phyloP scores from a whole-genome alignment of 345 rosid species.

The Anacardium occidentale region DNA sequence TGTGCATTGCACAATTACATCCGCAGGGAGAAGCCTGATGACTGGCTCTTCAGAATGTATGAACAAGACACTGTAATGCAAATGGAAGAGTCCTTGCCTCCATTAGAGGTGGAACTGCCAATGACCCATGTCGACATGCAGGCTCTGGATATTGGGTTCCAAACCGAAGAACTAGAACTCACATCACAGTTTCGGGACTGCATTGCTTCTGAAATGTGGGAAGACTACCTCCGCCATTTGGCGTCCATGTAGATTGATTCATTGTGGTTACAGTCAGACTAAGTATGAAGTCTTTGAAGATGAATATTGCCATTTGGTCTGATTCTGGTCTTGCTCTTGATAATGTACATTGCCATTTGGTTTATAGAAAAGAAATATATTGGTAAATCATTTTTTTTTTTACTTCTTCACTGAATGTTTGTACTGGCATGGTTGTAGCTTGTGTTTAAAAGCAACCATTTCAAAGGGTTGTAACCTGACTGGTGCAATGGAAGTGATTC shows the following conservation, averaged over 20 bases:
- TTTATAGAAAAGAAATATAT: constrained; percentile 26
- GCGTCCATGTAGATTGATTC: constrained; percentile 40
- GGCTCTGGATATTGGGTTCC: constrained; percentile 38
- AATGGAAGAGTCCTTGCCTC: constrained; percentile 39
- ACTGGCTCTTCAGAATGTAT: constrained; percentile 54
- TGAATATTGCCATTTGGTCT: constrained; percentile 22
- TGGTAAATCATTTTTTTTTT: neutral
- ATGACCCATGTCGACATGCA: constrained; percentile 33
- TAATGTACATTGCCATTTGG: constrained; percentile 32
- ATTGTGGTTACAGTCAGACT: constrained; percentile 24
- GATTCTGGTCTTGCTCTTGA: constrained; percentile 22
- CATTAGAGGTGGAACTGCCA: constrained; percentile 38
- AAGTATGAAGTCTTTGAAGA: constrained; percentile 26
- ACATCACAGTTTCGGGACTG: constrained; percentile 63
- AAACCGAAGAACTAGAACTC: constrained; percentile 39
- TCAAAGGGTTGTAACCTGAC: neutral
- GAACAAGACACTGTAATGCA: constrained; percentile 37
- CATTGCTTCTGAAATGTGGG: constrained; percentile 66
- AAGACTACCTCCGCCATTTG: constrained; percentile 51
- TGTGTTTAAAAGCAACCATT: constrained; percentile 6
- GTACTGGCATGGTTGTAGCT: neutral
- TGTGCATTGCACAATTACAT: constrained; percentile 82
- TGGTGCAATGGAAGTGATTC: neutral
- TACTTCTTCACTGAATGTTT: neutral
- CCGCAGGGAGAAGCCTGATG: constrained; percentile 74